Evolutionary conservation across 2,329 filamentous ascomycete genomes (phyloP).

Genomic region (Eurotiales sp.): DNA sequence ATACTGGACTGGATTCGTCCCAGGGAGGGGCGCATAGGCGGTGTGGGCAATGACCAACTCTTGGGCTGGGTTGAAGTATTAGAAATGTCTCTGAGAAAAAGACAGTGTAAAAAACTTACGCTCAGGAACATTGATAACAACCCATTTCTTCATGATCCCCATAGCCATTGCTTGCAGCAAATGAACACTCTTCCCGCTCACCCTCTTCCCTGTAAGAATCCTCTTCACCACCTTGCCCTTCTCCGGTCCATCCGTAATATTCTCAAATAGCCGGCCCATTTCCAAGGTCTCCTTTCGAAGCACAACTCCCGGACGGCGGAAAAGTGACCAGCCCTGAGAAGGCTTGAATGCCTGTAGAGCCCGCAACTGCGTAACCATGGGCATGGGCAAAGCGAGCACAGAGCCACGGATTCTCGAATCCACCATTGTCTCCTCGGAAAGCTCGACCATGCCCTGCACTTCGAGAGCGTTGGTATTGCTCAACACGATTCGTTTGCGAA

Average conservation of each 20-base stretch:
- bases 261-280: conserved; percentile 61
- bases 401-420: conserved; percentile 57
- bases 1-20: conserved; percentile 56
- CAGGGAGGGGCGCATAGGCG: conserved; percentile 69
- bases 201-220: conserved; percentile 68
- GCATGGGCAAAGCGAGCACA: conserved; percentile 66
- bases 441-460: conserved; percentile 63
- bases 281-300: conserved; percentile 74
- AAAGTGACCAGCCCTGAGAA: conserved; percentile 82
- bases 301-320: conserved; percentile 74
- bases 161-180: conserved; percentile 79
- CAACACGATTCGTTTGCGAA: conserved; percentile 83
- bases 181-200: conserved; percentile 82
- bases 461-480: conserved; percentile 90
- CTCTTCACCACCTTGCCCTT: conserved; percentile 46
- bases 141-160: conserved; percentile 77
- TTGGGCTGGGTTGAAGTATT: conserved; percentile 54
- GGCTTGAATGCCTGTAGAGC: conserved; percentile 87
- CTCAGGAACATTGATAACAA: conserved; percentile 86
- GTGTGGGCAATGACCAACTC: conserved; percentile 78
- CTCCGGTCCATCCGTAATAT: conserved; percentile 42
- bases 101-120: conserved; percentile 51
- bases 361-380: conserved; percentile 73
- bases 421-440: conserved; percentile 55
- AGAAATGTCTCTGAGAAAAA: neutral